Percentiles rank a stretch among this genome's conserved stretches.
These are phyloP conservation scores for Solanum stenotomum DNA, from an alignment of 257 asterid species.

Conservation along the genomic window DNA sequence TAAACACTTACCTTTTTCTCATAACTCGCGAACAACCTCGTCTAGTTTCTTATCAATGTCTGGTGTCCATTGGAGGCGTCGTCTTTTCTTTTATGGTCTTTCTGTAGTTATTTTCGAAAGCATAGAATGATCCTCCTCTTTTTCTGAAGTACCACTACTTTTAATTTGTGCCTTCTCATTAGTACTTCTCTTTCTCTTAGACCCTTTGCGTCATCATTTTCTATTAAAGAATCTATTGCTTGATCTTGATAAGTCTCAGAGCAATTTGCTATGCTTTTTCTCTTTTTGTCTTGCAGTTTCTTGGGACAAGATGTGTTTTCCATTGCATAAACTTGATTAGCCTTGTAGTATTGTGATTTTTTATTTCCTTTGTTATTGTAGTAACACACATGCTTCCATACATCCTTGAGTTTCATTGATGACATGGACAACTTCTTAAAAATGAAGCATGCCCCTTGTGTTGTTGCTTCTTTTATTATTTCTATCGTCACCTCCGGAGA, in stretches of 20 bases:
- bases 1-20: not conserved
- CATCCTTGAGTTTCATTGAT: conserved; percentile 16
- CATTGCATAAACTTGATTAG: not conserved
- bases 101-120: not conserved
- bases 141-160: not conserved
- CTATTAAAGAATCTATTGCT: no score
- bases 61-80: not conserved
- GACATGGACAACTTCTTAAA: conserved; percentile 27
- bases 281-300: no score
- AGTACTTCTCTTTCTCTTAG: not conserved
- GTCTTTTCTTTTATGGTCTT: not conserved
- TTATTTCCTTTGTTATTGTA: not conserved
- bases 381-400: conserved; percentile 29
- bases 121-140: not conserved
- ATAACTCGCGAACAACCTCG: not conserved
- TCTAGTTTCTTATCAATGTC: not conserved
- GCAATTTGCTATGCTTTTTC: no score
- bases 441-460: conserved; percentile 28
- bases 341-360: not conserved
- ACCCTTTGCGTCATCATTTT: no score
- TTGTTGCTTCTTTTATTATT: conserved; percentile 18
- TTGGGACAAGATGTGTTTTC: not conserved
- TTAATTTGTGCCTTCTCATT: not conserved
- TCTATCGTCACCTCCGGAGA: conserved; percentile 7
- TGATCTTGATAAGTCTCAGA: no score